These are phyloP conservation scores for Ganoderma sp. DNA, from an alignment of 1,284 basidiomycete genomes.

Conservation along the genomic window DNA sequence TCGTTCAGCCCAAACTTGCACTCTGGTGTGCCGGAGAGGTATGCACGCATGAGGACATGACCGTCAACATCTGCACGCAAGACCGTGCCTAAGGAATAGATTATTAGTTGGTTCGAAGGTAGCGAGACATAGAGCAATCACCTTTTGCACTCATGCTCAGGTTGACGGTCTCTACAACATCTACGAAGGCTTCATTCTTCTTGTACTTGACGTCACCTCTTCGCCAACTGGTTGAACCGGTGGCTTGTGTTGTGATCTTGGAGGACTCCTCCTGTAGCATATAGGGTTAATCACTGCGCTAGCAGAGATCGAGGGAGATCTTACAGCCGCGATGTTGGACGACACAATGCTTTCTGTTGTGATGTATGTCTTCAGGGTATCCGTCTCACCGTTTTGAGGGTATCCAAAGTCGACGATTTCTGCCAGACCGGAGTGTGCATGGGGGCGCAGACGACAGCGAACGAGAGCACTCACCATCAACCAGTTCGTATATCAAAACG, in stretches of 20 bases:
- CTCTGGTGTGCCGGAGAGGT: slow-evolving; percentile 93
- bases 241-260: slow-evolving; percentile 96
- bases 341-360: slow-evolving; percentile 97
- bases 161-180: slow-evolving; percentile 97
- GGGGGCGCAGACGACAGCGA: not conserved
- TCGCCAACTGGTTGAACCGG: slow-evolving; percentile 93
- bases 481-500: slow-evolving; percentile 93
- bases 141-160: slow-evolving; percentile 96
- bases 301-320: slow-evolving; percentile 37
- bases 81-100: slow-evolving; percentile 67
- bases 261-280: slow-evolving; percentile 87
- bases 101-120: not conserved
- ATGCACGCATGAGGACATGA: slow-evolving; percentile 97
- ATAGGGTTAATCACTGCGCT: slow-evolving; percentile 14
- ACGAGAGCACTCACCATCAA: slow-evolving; percentile 70
- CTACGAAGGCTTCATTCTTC: slow-evolving; percentile 98
- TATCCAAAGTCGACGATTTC: slow-evolving; percentile 99
- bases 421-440: slow-evolving; percentile 42
- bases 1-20: slow-evolving; percentile 99
- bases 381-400: slow-evolving; percentile 98
- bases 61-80: slow-evolving; percentile 98
- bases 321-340: slow-evolving; percentile 76
- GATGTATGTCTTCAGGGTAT: slow-evolving; percentile 97
- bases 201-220: slow-evolving; percentile 95
- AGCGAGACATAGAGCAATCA: slow-evolving; percentile 36